Evolutionary conservation across 2,329 filamentous ascomycete species (phyloP), one percentile per base, ranked within the genome.

Genomic region (Clonostachys chloroleuca): DNA sequence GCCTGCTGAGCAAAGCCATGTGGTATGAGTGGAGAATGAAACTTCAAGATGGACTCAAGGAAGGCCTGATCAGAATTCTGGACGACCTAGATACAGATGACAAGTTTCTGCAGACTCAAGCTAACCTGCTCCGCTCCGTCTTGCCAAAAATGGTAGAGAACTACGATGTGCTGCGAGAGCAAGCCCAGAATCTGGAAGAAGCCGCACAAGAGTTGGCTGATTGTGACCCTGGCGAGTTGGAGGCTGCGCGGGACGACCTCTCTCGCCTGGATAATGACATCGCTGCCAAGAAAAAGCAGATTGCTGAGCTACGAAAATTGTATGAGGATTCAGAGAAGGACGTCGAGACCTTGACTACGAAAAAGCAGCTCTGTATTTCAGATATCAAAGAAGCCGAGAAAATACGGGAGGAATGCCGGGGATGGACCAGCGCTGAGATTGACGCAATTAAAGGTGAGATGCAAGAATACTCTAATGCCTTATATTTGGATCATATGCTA

Each of bases 11-110:
- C 70, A 96, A 96, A 63, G 90, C 89, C 48, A 92, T 94, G 74
- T 99, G 94, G 94, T 99, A 99, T 63, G 87, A 92, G 59, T 99
- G 94, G 94, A 86, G 94, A 39, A 92, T 89, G 77, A 92, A 94
- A 58, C 78, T 97, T 20, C 84, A 91, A 47, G 69, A 85, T 52
- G 87, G 89, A 16, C 77, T 99, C 36, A 91, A 87, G 60, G 84
- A 90, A 56, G 92, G 89, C 5, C 78, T 97, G 4, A 66, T 87
- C 47, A 83, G 80, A 51, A 94, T 92, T 48, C 75, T 81, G 2
- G 80, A 87, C 48, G 89, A 86, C 17, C 89, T 99, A 81, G 78
- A 82, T 42, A 70, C 72, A 2, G 94, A 99, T 55, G 82, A 88
- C 45, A 72, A 78, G 47, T 59, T 81, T 3, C 65, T 99, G 8